phyloP scores from a whole-genome alignment of 108 stramenopile genomes.

The Nitzschia palea region DNA sequence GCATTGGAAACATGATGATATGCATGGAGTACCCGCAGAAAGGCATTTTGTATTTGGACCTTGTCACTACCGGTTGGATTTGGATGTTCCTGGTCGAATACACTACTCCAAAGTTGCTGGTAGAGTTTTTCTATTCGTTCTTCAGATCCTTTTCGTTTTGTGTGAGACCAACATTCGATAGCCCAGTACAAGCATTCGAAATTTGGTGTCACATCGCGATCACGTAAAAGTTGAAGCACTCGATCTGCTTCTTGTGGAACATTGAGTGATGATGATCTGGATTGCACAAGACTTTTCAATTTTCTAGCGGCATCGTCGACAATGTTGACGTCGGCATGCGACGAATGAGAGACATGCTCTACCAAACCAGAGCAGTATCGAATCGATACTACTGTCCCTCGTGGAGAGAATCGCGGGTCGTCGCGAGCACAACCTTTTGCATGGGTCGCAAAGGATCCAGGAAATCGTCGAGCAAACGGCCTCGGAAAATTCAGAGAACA shows the following conservation, averaged over 20 bases:
- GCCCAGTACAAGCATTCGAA: slow-evolving; percentile 11
- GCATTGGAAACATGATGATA: slow-evolving; percentile 17
- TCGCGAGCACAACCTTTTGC: no score
- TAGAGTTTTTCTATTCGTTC: slow-evolving; percentile 15
- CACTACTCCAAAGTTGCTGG: background rate
- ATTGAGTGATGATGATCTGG: slow-evolving; percentile 13
- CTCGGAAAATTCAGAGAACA: no score
- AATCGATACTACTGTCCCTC: no score
- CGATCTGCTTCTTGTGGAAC: slow-evolving; percentile 10
- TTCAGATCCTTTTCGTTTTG: slow-evolving; percentile 13
- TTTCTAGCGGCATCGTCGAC: background rate
- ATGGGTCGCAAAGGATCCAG: no score
- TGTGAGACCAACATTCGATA: slow-evolving; percentile 21
- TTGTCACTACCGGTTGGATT: background rate
- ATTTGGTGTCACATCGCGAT: slow-evolving; percentile 2
- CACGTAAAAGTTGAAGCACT: slow-evolving; percentile 6
- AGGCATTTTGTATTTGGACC: background rate
- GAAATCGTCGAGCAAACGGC: no score
- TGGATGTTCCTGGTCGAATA: background rate
- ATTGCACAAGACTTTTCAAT: background rate
- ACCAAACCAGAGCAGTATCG: no score
- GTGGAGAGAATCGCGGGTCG: no score
- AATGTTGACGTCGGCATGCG: no score
- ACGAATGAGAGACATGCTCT: no score
- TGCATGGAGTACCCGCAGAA: slow-evolving; percentile 17